Evolutionary conservation across 2,329 filamentous ascomycete species (phyloP), one percentile per base, ranked within the genome.

Genomic region (Epicoccum nigrum): DNA sequence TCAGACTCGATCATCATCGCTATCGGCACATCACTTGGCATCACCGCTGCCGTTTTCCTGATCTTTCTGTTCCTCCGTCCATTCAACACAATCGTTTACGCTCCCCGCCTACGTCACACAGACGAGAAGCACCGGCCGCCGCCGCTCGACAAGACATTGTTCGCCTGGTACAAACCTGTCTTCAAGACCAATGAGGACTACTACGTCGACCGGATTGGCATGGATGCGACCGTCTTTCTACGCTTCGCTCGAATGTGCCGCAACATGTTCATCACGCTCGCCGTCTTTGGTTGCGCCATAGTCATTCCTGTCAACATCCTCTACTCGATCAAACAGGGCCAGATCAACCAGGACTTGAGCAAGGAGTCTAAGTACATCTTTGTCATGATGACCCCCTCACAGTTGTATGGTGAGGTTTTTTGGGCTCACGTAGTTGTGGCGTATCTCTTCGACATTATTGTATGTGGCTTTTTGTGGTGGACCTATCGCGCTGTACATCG

Each of bases 191-290:
- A 84, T 53, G 94, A 99, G 76, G 77, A 85, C 47, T 82, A 89
- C 12, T 75, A 97, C 55, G 81, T 96, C 19, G 82, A 88, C n/a
- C 86, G 88, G 63, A 86, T 96, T 31, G 94, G 94, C 41, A 80
- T 99, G 77, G 94, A 99, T 74, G 94, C 92, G 7, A 88, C 89
- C 7, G 77, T 99, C 39, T 97, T 99, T 72, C 79, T 99, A 59
- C 87, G 93, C 44, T 92, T 97, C 66, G 84, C 87, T 41, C 83
- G 86, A 60, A 97, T 99, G 94, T 90, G 90, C 68, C 86, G 94
- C 54, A 94, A 96, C 70, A 89, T 97, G 58, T 96, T 97, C 69
- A 69, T 89, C 21, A 76, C 84, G 7, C 76, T 97, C 47, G 83
- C 86, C 21, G 58, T 96, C 6, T 73, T 95, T 25, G 91, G 89